Evolutionary conservation across 2,329 filamentous ascomycete genomes (phyloP), one percentile per base, ranked within the genome.

Genomic region (Simplicillium sp.): DNA sequence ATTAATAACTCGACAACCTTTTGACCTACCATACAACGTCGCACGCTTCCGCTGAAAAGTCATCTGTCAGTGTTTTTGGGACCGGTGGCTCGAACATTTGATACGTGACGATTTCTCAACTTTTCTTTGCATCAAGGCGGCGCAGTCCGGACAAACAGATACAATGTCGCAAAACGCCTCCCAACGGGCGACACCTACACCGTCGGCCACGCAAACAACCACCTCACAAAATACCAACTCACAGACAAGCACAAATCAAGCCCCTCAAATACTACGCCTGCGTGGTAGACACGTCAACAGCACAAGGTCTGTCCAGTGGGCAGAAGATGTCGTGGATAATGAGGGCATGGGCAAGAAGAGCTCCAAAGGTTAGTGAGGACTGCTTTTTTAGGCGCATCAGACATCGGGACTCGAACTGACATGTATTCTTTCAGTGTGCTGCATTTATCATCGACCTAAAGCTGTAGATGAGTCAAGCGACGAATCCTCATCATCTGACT

Each of bases 331-430:
- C 7, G 72, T 98, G 3, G 89, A 98, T 64, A 98, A 98, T 56
- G 92, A 98, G 63, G 87, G 87, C 4, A 74, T 97, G 60, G 88
- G 88, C 7, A 85, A 86, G 63, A 98, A 97, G 67, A 90, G 80
- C 48, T 94, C 87, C 14, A 98, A 98, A 77, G 86, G 87, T 90
- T 61, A 29, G 61, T 52, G 31, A 15, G 12, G 9, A 25, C 9
- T 9, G 9, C 9, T 25, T 9, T 25, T 9, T 9, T 25, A 9
- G 20, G 5, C 9, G 11, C 28, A 25, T 29, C 7, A 17, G 6
- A n/a, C 20, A 9, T 34, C 31, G 5, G 3, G 8, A 31, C 11
- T 28, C 12, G 29, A 39, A 44, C 45, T 36, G 38, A 18, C 38
- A 14, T 7, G 11, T 14, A 14, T 3, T 12, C 14, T 5, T 13